phyloP scores from a whole-genome alignment of 2,329 filamentous ascomycete species.

The Neonectria hederae region DNA sequence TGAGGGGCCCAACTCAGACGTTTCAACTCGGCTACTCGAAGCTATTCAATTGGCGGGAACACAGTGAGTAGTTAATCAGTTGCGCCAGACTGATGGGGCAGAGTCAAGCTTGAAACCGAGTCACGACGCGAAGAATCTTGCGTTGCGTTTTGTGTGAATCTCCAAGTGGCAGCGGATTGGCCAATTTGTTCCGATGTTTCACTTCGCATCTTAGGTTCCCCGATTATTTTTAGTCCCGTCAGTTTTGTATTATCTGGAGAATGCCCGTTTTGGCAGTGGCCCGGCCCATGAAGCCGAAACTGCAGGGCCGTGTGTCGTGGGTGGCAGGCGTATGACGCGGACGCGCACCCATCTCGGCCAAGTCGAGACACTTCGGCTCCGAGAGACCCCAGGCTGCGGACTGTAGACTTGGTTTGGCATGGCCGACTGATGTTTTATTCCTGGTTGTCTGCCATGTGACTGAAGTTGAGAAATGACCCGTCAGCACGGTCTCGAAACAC shows the following conservation, averaged over 20 bases:
- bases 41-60: neutral
- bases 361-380: neutral
- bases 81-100: neutral
- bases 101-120: neutral
- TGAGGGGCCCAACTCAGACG: neutral
- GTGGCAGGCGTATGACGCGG: no score
- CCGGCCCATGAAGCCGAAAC: neutral
- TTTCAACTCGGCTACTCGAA: neutral
- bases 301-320: neutral
- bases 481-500: no score
- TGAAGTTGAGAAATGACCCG: no score
- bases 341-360: no score
- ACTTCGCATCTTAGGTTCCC: neutral
- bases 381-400: neutral
- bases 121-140: neutral
- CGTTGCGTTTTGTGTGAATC: neutral
- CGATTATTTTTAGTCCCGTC: neutral
- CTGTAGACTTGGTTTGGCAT: no score
- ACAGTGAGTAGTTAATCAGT: neutral
- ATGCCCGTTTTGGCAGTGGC: neutral
- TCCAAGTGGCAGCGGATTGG: neutral
- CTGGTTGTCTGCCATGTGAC: no score
- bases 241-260: neutral
- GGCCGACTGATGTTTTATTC: no score
- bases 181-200: neutral